Evolutionary conservation across 768 basidiomycete genomes (phyloP).

Genomic region (Kwoniella newhampshirensis): DNA sequence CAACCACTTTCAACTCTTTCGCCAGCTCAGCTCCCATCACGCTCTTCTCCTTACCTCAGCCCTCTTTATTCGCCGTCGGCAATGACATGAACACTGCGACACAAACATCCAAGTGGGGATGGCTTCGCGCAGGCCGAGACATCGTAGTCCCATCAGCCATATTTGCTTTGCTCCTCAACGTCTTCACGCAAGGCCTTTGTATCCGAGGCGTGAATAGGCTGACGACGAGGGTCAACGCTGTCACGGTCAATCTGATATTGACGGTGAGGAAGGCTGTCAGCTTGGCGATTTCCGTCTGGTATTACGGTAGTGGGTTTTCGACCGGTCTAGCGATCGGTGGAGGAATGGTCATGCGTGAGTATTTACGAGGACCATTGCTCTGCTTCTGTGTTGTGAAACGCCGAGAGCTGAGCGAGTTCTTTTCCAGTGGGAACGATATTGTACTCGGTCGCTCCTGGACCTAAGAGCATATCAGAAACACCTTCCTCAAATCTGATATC

Average conservation of each 20-base stretch:
- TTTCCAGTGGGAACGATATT: conserved; percentile 13
- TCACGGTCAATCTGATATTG: conserved; percentile 76
- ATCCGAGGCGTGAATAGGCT: conserved; percentile 78
- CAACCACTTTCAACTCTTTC: conserved; percentile 62
- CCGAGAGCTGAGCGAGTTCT: not conserved
- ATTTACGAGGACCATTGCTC: not conserved
- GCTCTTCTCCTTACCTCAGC: conserved; percentile 29
- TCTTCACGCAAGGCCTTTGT: conserved; percentile 74
- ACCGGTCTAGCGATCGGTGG: conserved; percentile 66
- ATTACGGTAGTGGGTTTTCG: conserved; percentile 75
- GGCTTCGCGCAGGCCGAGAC: conserved; percentile 7
- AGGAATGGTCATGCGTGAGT: conserved; percentile 64
- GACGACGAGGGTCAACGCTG: conserved; percentile 73
- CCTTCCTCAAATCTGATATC: not conserved
- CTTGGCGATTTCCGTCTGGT: conserved; percentile 79
- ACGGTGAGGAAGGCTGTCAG: conserved; percentile 78
- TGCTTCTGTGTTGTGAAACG: not conserved
- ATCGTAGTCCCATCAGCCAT: conserved; percentile 57
- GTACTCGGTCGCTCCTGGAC: conserved; percentile 17
- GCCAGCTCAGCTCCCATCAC: conserved; percentile 57
- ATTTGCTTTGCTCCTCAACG: conserved; percentile 63
- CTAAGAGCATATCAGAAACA: conserved; percentile 3
- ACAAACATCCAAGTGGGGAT: not conserved
- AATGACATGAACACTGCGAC: not conserved
- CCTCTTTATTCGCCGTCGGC: not conserved